A percentile compares a stretch with the other conserved stretches of the same genome.
Evolutionary conservation across 164 flowering plant genomes (phyloP).

Genomic region (Aristolochia fimbriata): DNA sequence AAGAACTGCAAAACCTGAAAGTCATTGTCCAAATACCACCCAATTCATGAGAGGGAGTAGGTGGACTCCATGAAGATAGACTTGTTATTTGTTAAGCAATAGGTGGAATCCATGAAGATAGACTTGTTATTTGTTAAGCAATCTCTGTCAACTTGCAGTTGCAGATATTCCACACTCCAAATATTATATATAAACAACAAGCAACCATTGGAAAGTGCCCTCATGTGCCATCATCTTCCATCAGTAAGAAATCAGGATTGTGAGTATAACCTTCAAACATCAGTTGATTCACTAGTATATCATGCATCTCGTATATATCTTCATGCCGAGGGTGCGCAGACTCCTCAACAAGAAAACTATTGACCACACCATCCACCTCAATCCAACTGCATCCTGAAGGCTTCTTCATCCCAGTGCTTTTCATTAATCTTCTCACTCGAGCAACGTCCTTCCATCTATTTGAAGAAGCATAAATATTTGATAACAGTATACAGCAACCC

Average conservation of each 20-base stretch:
- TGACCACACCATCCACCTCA: slow-evolving; percentile 19
- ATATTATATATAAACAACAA: no score
- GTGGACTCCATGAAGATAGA: no score
- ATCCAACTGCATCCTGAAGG: slow-evolving; percentile 27
- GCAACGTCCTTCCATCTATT: slow-evolving; percentile 25
- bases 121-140: no score
- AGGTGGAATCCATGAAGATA: no score
- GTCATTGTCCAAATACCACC: no score
- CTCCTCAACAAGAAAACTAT: slow-evolving; percentile 22
- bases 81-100: no score
- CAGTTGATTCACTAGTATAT: slow-evolving; percentile 8
- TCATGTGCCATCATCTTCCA: slow-evolving; percentile 10
- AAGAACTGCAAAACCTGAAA: no score
- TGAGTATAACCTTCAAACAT: slow-evolving; percentile 15
- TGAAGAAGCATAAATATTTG: slow-evolving; percentile 21
- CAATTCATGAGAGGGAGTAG: no score
- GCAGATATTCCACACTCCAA: no score
- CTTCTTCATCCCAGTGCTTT: slow-evolving; percentile 15
- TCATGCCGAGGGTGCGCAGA: slow-evolving; percentile 9
- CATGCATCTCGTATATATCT: slow-evolving; percentile 12
- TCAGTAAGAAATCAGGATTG: slow-evolving; percentile 8
- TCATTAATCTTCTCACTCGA: slow-evolving; percentile 17
- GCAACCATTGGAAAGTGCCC: no score
- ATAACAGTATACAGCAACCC: slow-evolving; percentile 21
- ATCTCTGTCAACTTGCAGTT: no score